Evolutionary conservation across 1,284 basidiomycete genomes (phyloP).

Genomic region (Rugosomyces carneus): DNA sequence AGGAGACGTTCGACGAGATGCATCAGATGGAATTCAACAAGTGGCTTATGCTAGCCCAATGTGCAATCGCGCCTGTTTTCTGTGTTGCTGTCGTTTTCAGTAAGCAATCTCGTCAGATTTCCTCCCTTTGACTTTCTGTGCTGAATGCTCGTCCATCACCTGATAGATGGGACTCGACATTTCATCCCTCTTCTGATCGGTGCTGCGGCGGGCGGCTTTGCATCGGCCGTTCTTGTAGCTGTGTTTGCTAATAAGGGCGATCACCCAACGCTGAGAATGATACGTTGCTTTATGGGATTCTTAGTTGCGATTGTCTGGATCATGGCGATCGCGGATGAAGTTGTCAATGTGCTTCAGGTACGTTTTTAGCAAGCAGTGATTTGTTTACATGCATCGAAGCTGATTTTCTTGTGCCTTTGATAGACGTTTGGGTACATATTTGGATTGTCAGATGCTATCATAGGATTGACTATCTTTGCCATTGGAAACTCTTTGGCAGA

Average conservation of each 20-base stretch:
- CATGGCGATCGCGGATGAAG: conserved; percentile 92
- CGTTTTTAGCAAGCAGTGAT: conserved; percentile 14
- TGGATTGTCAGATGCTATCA: conserved; percentile 94
- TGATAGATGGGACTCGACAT: conserved; percentile 49
- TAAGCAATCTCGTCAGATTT: conserved; percentile 31
- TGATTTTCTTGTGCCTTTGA: conserved; percentile 9
- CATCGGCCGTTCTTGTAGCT: conserved; percentile 51
- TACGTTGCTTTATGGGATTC: conserved; percentile 87
- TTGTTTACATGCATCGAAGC: not conserved
- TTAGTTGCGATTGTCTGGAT: conserved; percentile 90
- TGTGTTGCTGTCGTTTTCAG: conserved; percentile 71
- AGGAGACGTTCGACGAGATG: conserved; percentile 57
- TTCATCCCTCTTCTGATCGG: conserved; percentile 53
- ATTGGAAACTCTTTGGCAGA: conserved; percentile 95
- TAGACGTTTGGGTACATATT: conserved; percentile 91
- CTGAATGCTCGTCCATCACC: conserved; percentile 9
- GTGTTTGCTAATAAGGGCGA: conserved; percentile 57
- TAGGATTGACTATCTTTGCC: conserved; percentile 94
- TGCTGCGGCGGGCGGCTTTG: conserved; percentile 48
- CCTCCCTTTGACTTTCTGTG: not conserved
- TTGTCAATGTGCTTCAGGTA: conserved; percentile 82
- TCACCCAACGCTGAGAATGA: conserved; percentile 55
- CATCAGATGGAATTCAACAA: conserved; percentile 70
- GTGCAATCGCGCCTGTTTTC: conserved; percentile 74
- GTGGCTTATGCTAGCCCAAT: conserved; percentile 78